A percentile compares a stretch with the other conserved stretches of the same genome.
Conservation (phyloP, 805 yeast genomes). For the Ogataea sp. region DNA sequence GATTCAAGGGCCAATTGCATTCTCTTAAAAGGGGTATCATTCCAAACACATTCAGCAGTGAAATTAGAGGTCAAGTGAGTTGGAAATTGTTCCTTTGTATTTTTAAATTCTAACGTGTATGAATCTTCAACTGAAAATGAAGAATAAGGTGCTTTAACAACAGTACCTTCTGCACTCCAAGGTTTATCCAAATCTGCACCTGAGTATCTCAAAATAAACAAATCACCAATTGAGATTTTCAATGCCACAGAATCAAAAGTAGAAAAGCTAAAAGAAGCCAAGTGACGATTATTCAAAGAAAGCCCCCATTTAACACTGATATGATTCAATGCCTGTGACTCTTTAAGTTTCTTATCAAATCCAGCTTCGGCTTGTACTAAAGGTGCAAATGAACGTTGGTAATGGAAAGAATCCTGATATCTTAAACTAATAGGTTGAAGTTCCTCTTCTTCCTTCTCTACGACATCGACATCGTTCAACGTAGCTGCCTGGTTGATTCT, state of each 20-base stretch:
- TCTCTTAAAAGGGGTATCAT: conserved; percentile 72
- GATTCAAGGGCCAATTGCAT: conserved; percentile 71
- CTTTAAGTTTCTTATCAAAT: conserved; percentile 64
- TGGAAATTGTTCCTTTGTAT: conserved; percentile 42
- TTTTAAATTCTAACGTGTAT: conserved; percentile 60
- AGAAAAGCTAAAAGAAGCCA: conserved; percentile 63
- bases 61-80: conserved; percentile 56
- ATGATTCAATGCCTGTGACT: conserved; percentile 68
- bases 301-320: conserved; percentile 68
- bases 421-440: conserved; percentile 67
- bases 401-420: conserved; percentile 76
- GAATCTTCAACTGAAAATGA: conserved; percentile 39
- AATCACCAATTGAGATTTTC: conserved; percentile 80
- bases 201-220: conserved; percentile 56
- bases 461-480: conserved; percentile 52
- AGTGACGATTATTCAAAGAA: conserved; percentile 54
- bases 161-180: conserved; percentile 71
- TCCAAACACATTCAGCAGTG: conserved; percentile 86
- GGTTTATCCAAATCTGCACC: conserved; percentile 43
- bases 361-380: conserved; percentile 77
- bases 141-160: conserved; percentile 63
- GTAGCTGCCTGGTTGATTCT: conserved; percentile 63
- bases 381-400: conserved; percentile 81
- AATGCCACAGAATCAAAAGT: conserved; percentile 57
- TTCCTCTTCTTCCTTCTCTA: conserved; percentile 46